phyloP scores from a whole-genome alignment of 164 flowering plant species.

The Stephania japonica region DNA sequence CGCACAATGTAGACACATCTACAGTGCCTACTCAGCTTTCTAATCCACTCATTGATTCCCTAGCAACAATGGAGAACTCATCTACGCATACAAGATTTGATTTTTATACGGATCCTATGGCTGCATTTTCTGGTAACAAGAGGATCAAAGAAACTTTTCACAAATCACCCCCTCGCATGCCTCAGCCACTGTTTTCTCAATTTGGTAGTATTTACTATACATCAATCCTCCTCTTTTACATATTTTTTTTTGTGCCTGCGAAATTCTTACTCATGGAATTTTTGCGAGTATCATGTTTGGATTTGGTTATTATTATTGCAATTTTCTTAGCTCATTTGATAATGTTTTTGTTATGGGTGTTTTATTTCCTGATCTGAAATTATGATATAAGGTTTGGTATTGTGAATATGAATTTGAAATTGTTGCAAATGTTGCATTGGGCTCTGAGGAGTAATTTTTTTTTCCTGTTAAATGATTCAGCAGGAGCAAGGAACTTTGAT shows the following conservation, averaged over 20 bases:
- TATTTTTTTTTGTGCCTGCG: not conserved
- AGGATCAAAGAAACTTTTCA: slow-evolving; percentile 20
- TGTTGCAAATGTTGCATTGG: not conserved
- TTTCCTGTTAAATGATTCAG: slow-evolving; percentile 1
- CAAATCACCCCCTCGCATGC: slow-evolving; percentile 16
- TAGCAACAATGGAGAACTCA: slow-evolving; percentile 17
- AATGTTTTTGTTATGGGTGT: not conserved
- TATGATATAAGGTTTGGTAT: no score
- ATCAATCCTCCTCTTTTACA: not conserved
- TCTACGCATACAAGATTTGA: slow-evolving; percentile 49
- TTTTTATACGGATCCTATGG: slow-evolving; percentile 74
- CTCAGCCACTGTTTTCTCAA: slow-evolving; percentile 16
- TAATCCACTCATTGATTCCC: slow-evolving; percentile 50
- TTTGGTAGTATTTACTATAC: slow-evolving; percentile 14
- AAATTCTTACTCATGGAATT: not conserved
- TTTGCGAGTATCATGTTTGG: not conserved
- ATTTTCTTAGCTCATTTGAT: not conserved
- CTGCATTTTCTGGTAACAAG: slow-evolving; percentile 53
- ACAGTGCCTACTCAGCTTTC: slow-evolving; percentile 25
- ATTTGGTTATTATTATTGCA: no score
- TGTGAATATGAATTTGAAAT: not conserved
- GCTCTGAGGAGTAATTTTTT: not conserved
- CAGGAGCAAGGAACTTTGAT: slow-evolving; percentile 31
- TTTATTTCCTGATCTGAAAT: not conserved
- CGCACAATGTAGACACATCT: slow-evolving; percentile 9